Evolutionary conservation across 2,329 filamentous ascomycete species (phyloP), one percentile per base, ranked within the genome.

Genomic region (Trichoderma pleuroti): DNA sequence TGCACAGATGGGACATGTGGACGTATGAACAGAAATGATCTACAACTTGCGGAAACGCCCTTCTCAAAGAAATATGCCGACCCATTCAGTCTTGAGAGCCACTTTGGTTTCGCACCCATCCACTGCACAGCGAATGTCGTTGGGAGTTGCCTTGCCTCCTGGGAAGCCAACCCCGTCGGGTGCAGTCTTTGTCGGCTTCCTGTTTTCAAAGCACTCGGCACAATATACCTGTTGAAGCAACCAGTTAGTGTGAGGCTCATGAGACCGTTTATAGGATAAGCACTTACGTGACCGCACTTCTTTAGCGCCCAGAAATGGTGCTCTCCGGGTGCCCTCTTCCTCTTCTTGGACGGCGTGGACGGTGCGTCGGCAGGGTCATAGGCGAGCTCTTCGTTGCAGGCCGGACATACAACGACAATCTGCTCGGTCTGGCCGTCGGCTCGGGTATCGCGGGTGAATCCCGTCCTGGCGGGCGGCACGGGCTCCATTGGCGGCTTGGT

Each of bases 231-330:
- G 72, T 60, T 26, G 4, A n/a, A n/a, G 2, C 8, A 16, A 16
- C 46, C 21, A 49, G 36, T 71, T 34, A 71, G 34, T 42, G 34
- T 42, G 21, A 24, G 46, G 46, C 1, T 52, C 46, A 52, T 52
- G 5, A 24, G 1, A 52, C 21, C 46, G n/a, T n/a, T n/a, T n/a
- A n/a, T 66, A 26, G 4, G 12, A 7, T 16, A 16, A 36, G 26
- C 28, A 79, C 85, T 77, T 86, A 98, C 96, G 83, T 99, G 96
- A 74, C 96, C 96, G 79, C 96, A 99, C 65, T 87, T 87, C 81
- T 94, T 97, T 42, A 96, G 86, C 1, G 96, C 91, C 94, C 94
- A 98, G 73, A 98, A 95, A 76, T 97, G 92, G 77, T 93, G 90
- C 80, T 97, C 94, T 26, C 85, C 86, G 8, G 83, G 81, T 24